Percentiles rank a stretch among this genome's conserved stretches.
phyloP scores from a whole-genome alignment of 2,329 filamentous ascomycete genomes.

The Pseudocercospora vitis region DNA sequence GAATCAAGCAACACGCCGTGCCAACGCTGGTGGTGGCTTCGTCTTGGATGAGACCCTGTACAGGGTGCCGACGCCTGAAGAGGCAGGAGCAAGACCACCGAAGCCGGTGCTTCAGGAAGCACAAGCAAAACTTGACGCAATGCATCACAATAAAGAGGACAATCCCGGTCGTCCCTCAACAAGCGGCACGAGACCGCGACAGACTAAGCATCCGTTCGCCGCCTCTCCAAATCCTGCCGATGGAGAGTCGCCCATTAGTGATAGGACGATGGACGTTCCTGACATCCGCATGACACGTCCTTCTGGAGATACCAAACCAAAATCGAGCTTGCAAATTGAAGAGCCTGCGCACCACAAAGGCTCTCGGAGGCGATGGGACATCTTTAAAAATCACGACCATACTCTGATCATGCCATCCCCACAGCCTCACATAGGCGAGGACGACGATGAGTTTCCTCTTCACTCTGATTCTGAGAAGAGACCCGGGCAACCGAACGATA shows the following conservation, averaged over 20 bases:
- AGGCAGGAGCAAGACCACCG: neutral
- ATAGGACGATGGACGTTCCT: slow-evolving; percentile 18
- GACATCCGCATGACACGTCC: slow-evolving; percentile 23
- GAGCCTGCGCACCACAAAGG: slow-evolving; percentile 27
- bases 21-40: slow-evolving; percentile 27
- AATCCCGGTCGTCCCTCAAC: neutral
- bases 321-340: slow-evolving; percentile 33
- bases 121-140: neutral
- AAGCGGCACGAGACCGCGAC: slow-evolving; percentile 13
- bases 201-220: slow-evolving; percentile 17
- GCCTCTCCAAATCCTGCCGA: slow-evolving; percentile 5
- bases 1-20: slow-evolving; percentile 19
- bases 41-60: slow-evolving; percentile 29
- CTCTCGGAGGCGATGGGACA: slow-evolving; percentile 26
- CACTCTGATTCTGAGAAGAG: slow-evolving; percentile 16
- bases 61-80: slow-evolving; percentile 11
- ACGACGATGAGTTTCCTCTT: slow-evolving; percentile 37
- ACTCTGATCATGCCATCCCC: slow-evolving; percentile 45
- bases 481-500: neutral
- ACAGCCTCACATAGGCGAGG: slow-evolving; percentile 40
- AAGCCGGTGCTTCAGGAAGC: neutral
- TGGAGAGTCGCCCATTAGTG: slow-evolving; percentile 19
- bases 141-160: slow-evolving; percentile 9
- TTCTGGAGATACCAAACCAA: slow-evolving; percentile 29
- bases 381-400: slow-evolving; percentile 40